Evolutionary conservation across 2,329 filamentous ascomycete species (phyloP), one percentile per base, ranked within the genome.

Genomic region (Mollisiaceae sp.): DNA sequence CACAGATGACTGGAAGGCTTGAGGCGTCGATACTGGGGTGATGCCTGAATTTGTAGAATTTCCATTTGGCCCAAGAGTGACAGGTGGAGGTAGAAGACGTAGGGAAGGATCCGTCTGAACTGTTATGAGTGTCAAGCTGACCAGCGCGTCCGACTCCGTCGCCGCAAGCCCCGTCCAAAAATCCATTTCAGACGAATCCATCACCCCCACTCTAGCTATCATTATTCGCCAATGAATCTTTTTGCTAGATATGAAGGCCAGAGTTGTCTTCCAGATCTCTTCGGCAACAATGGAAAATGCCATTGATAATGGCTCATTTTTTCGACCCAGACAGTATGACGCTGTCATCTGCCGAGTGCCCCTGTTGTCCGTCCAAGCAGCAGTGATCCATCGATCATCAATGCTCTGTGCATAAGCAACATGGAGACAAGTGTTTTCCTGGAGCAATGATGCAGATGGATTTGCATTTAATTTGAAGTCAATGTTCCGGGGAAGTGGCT

Each of bases 371-470:
- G 89, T 92, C 92, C 92, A 96, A 0, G 90, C 90, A 6, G 88
- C 90, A 14, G 89, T 90, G 43, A 95, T 80, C 93, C 93, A 97
- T 9, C 89, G 82, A 22, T 90, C 87, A 75, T 94, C 91, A 12
- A 89, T 82, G 73, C 91, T 94, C 63, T 89, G 84, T 1, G 90
- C 86, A 73, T 96, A 96, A 1, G 90, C 91, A 54, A 96, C 81
- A 75, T 97, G 92, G 36, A 97, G 86, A 73, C 90, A 90, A 0
- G 88, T 91, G 69, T 93, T 92, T 75, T 95, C 92, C 63, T 90
- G 86, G 61, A 95, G 81, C 6, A 94, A 80, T 20, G 92, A 91
- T 20, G 87, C 85, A 0, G 91, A 92, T 1, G 91, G 89, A 15
- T 85, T 87, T 0, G 85, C 78, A 1, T 82, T 84, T 1, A 94